Evolutionary conservation across 345 rosid species (phyloP).

Genomic region (Eucalyptus coolabah): DNA sequence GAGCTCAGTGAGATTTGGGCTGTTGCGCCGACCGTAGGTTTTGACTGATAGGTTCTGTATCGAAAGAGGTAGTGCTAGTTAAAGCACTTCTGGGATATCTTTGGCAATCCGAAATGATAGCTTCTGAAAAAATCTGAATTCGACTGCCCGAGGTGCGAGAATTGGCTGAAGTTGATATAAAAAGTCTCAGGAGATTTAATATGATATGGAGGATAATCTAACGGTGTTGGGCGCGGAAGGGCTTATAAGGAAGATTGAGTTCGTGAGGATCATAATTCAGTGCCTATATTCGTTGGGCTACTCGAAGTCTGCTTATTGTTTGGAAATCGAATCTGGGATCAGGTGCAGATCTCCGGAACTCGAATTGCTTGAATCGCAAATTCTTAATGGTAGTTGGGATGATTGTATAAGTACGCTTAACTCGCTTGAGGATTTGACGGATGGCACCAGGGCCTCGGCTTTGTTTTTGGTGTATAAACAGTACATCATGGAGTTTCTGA

Average conservation of each 20-base stretch:
- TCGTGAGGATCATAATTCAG: conserved; percentile 55
- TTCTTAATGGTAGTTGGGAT: conserved; percentile 61
- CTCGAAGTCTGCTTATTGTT: conserved; percentile 48
- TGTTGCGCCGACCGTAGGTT: background rate
- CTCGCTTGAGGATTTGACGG: conserved; percentile 19
- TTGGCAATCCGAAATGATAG: background rate
- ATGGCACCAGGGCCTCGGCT: conserved; percentile 37
- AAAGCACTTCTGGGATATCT: background rate
- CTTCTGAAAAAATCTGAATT: background rate
- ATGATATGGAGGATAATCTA: conserved; percentile 35
- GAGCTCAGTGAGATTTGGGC: background rate
- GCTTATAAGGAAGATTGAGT: conserved; percentile 47
- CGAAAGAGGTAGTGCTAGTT: background rate
- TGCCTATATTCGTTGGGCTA: conserved; percentile 68
- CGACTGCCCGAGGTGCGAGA: background rate
- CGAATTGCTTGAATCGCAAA: conserved; percentile 45
- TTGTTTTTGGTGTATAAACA: conserved; percentile 62
- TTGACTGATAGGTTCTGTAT: background rate
- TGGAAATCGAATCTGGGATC: conserved; percentile 60
- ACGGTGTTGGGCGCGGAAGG: conserved; percentile 47
- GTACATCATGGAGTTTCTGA: conserved; percentile 51
- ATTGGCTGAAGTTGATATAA: background rate
- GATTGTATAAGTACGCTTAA: conserved; percentile 33
- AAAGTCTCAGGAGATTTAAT: background rate
- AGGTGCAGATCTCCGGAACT: conserved; percentile 28